Base-by-base conservation (phyloP, 345 rosid species). In the Eucalyptus melliodora region DNA sequence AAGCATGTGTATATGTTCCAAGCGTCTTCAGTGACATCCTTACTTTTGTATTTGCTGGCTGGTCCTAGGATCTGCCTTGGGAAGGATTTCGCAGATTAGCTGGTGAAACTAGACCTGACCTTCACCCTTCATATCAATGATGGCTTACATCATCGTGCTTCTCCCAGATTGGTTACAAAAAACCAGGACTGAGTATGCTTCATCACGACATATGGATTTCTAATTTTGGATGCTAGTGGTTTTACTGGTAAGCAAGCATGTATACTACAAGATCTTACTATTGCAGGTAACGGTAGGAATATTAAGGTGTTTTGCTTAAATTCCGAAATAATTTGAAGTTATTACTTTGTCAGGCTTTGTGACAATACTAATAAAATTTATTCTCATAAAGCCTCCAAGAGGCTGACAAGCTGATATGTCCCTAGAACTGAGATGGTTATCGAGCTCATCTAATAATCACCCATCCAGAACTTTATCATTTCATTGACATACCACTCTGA, bases 21-120 rank as follows among this genome's bases (percentile, higher is more conserved):
- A 62, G 72, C 34, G 14, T 62, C 19, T 30, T 88, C 56, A 49
- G 34, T 19, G 60, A 16, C 55, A 50, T 47, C 31, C 8, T 69
- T 40, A 42, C 26, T 14, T 23, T 69, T 12, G 8, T 42, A 21
- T 67, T 87, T 91, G 49, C 92, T 94, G 98, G 98, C 95, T 80
- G 99, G 99, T 88, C 98, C 99, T 67, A 92, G 97, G 37, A 95
- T 95, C 65, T 95, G 97, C 86, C 91, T 97, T 7, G 98, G 97
- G 8, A 97, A 94, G 85, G 97, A 95, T 86, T 96, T 96, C n/a
- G n/a, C 91, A 94, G 93, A 60, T 37, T 95, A 91, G 94, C 89
- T 5, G 96, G 95, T 89, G 96, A 94, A 23, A 91, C 87, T 3
- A 91, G n/a, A 67, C 59, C 31, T 26, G 94, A 87, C 47, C 67